These are phyloP conservation scores for Pelomyxa schiedti DNA, from an alignment of 78 protist genomes.

Conservation along the genomic window DNA sequence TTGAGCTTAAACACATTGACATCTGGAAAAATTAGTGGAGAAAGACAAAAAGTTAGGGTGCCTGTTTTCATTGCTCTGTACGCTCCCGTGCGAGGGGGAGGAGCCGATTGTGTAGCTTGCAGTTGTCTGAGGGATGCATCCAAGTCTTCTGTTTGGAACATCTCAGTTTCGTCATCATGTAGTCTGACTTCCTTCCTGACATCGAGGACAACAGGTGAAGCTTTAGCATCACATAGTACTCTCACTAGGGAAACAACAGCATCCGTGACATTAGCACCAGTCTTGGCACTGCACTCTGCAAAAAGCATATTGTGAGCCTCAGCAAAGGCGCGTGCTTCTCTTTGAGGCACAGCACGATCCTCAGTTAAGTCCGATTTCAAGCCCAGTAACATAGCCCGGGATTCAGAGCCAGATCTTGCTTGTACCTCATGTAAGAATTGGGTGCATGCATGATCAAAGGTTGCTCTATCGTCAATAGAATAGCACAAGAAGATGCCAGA, in stretches of 20 bases:
- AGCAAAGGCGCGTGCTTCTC: not conserved
- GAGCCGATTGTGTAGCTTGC: not conserved
- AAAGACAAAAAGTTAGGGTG: no score
- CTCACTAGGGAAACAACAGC: no score
- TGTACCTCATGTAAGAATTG: no score
- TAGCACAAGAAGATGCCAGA: no score
- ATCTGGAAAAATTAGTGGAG: no score
- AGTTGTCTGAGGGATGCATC: not conserved
- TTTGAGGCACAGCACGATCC: not conserved
- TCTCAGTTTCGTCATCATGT: not conserved
- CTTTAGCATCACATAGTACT: not conserved
- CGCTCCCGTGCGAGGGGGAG: not conserved
- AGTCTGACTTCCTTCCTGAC: not conserved
- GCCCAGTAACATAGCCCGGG: no score
- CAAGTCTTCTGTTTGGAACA: not conserved
- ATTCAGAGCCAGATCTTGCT: no score
- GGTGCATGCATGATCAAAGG: no score
- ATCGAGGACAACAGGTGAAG: not conserved
- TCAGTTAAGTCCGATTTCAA: not conserved
- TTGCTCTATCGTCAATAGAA: no score
- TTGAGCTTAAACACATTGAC: not conserved
- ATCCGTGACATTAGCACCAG: not conserved
- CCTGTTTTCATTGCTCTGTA: not conserved
- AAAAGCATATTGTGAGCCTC: not conserved
- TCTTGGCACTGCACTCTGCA: not conserved